Evolutionary conservation across 2,329 filamentous ascomycete species (phyloP).

Genomic region (Microcyclospora pomicola): DNA sequence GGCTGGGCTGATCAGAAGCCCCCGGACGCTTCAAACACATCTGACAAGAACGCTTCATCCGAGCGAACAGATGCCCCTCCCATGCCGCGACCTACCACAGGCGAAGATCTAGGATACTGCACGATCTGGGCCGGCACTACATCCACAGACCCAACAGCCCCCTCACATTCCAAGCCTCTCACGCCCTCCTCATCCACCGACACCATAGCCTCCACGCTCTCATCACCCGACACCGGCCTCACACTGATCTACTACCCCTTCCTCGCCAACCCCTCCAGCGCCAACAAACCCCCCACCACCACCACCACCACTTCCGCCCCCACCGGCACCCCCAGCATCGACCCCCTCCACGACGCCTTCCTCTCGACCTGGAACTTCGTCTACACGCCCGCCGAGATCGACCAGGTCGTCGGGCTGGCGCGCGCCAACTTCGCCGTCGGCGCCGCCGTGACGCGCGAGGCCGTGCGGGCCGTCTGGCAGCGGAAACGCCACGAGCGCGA

Average conservation of each 20-base stretch:
- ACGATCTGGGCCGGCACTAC: constrained; percentile 80
- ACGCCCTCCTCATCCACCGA: constrained; percentile 27
- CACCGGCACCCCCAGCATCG: constrained; percentile 57
- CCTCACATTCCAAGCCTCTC: constrained; percentile 5
- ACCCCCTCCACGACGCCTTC: constrained; percentile 71
- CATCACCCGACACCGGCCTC: constrained; percentile 68
- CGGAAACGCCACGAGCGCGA: constrained; percentile 62
- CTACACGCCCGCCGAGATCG: constrained; percentile 81
- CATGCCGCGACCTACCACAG: not conserved
- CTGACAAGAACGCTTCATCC: no score
- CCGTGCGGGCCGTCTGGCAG: constrained; percentile 82
- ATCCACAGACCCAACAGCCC: constrained; percentile 27
- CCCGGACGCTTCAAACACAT: no score
- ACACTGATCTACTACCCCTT: constrained; percentile 85
- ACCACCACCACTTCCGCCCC: no score
- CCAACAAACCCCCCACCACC: no score
- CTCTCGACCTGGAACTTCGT: constrained; percentile 97
- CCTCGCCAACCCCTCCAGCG: constrained; percentile 47
- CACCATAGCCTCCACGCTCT: constrained; percentile 53
- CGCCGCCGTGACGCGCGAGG: constrained; percentile 59
- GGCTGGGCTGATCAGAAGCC: constrained; percentile 67
- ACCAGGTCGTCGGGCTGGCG: constrained; percentile 68
- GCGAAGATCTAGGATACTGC: constrained; percentile 62
- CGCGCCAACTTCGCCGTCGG: constrained; percentile 79
- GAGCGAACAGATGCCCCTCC: no score